Base-by-base conservation (phyloP, 2,329 filamentous ascomycete species). In the Xylogone sp. region DNA sequence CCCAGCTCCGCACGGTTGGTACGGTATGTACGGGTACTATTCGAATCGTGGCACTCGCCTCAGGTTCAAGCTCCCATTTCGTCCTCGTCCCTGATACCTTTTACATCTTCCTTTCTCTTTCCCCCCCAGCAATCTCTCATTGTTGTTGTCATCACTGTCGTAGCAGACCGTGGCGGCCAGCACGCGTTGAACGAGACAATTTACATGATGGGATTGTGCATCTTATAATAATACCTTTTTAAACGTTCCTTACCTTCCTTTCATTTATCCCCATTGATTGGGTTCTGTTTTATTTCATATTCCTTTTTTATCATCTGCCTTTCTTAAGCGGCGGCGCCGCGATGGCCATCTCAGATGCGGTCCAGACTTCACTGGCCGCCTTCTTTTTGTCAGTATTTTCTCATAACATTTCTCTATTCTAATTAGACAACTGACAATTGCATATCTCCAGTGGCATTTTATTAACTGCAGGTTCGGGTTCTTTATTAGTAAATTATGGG, bases 321-420 rank as follows among this genome's bases (percentile, higher is more conserved):
- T n/a, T 56, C 54, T 55, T 54, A 53, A 16, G 12, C 34, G 34
- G 34, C 39, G 22, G 44, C 42, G 46, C 51, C 53, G 52, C 50
- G 31, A 67, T 67, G 65, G 58, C 59, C 20, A 59, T 65, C 46
- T 55, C 65, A 21, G 60, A 61, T 58, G 49, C 58, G 34, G 54
- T 63, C 29, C 65, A 67, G 58, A 61, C 62, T 21, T 56, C 67
- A 51, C 53, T 55, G 48, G 63, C 65, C 46, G 65, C 65, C 18
- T 68, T 67, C 55, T 62, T 62, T 48, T 67, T 67, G 65, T 68
- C 12, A 54, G 60, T 63, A n/a, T 22, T 46, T 22, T 42, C 21
- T 45, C 20, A 44, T 13, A 19, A 16, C 16, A 42, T 21, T 45
- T 19, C 24, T 46, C 29, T 20, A 4, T 22, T 39, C 18, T 7